Conservation (phyloP, 768 basidiomycete species). For the Holtermanniella nyarrowii region DNA sequence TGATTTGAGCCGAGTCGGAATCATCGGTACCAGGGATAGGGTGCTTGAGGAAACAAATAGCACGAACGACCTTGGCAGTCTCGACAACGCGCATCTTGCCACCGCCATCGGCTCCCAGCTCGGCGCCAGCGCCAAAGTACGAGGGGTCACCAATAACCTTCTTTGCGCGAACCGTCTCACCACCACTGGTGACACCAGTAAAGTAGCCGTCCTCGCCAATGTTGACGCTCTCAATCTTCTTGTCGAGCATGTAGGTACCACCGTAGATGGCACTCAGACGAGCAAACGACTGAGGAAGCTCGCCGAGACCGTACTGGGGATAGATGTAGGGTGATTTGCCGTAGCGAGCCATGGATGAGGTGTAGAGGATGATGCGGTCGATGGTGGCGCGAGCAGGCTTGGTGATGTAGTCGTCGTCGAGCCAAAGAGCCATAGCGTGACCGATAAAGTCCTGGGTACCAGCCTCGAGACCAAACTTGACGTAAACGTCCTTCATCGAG, state of each 20-base stretch:
- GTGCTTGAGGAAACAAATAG: constrained; percentile 96
- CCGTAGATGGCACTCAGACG: constrained; percentile 97
- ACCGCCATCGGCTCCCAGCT: constrained; percentile 45
- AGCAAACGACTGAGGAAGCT: constrained; percentile 96
- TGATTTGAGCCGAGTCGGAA: constrained; percentile 88
- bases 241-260: constrained; percentile 99
- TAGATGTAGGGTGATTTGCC: constrained; percentile 99
- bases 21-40: constrained; percentile 96
- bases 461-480: constrained; percentile 91
- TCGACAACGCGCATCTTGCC: constrained; percentile 83
- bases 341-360: constrained; percentile 95
- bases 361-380: constrained; percentile 93
- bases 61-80: constrained; percentile 86
- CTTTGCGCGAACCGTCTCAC: constrained; percentile 91
- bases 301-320: constrained; percentile 95
- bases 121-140: constrained; percentile 76
- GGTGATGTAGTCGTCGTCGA: constrained; percentile 92
- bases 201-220: constrained; percentile 77
- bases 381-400: constrained; percentile 83
- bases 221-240: constrained; percentile 80
- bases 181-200: constrained; percentile 76
- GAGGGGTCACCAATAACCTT: constrained; percentile 96
- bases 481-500: constrained; percentile 87
- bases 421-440: constrained; percentile 96
- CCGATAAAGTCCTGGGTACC: constrained; percentile 99